Evolutionary conservation across 495 filamentous ascomycete species (phyloP).

Genomic region (Podospora appendiculata): DNA sequence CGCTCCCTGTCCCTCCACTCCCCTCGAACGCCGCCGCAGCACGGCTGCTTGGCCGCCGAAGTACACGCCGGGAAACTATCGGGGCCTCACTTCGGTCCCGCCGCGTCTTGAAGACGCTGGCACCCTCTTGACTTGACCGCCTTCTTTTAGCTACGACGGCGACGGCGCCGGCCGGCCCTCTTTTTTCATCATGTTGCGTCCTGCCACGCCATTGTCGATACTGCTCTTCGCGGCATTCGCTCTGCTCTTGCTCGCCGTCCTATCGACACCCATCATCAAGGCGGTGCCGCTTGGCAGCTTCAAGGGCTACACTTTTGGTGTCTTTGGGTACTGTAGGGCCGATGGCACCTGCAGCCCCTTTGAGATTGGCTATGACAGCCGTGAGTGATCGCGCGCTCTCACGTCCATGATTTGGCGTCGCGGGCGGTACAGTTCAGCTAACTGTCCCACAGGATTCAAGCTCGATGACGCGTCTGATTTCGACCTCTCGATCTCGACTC

Average conservation of each 20-base stretch:
- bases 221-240: constrained; percentile 81
- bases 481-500: constrained; percentile 63
- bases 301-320: constrained; percentile 73
- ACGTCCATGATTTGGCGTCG: no score
- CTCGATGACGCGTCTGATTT: constrained; percentile 45
- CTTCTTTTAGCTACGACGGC: no score
- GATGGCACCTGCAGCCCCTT: constrained; percentile 54
- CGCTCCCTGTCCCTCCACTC: no score
- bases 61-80: not conserved
- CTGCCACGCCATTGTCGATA: constrained; percentile 84
- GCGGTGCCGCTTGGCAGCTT: constrained; percentile 74
- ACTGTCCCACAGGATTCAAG: not conserved
- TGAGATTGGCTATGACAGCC: constrained; percentile 75
- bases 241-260: constrained; percentile 74
- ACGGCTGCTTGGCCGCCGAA: not conserved
- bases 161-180: no score
- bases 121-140: not conserved
- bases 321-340: constrained; percentile 79
- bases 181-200: constrained; percentile 56
- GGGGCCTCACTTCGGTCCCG: constrained; percentile 7
- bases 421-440: no score
- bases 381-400: constrained; percentile 43
- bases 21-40: not conserved
- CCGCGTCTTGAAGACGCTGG: constrained; percentile 28
- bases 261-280: constrained; percentile 90